Percentiles rank a stretch among this genome's conserved stretches.
phyloP scores from a whole-genome alignment of 2,329 filamentous ascomycete species.

The Fusarium bulbicola region DNA sequence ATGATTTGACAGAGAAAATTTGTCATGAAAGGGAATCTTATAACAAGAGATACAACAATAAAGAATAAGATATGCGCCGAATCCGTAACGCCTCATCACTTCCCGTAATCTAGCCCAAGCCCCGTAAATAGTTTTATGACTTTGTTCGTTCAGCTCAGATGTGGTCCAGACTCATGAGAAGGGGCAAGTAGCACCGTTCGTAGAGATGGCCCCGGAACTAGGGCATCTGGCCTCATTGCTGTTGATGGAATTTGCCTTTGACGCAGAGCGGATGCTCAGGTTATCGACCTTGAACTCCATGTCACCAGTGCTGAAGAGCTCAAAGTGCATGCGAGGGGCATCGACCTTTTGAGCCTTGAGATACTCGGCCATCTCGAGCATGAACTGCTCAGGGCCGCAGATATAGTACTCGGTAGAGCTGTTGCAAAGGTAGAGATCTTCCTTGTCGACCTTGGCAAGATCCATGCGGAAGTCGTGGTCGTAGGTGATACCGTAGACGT shows the following conservation, averaged over 20 bases:
- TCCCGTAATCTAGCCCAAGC: constrained; percentile 1
- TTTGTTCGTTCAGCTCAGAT: background rate
- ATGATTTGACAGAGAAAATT: background rate
- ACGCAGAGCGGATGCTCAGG: constrained; percentile 41
- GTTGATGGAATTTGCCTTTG: constrained; percentile 20
- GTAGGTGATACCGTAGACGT: constrained; percentile 55
- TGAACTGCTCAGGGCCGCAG: constrained; percentile 64
- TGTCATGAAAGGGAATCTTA: constrained; percentile 16
- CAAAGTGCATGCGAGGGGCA: constrained; percentile 53
- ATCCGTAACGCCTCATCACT: constrained; percentile 28
- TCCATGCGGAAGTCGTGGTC: constrained; percentile 56
- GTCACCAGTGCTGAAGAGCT: constrained; percentile 59
- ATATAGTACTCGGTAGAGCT: constrained; percentile 62
- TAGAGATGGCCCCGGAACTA: constrained; percentile 27
- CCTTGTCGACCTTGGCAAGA: constrained; percentile 53
- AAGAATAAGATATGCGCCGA: constrained; percentile 6
- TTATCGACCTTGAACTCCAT: constrained; percentile 49
- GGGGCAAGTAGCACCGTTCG: constrained; percentile 20
- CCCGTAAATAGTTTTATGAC: background rate
- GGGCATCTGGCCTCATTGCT: constrained; percentile 27
- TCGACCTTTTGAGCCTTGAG: constrained; percentile 53
- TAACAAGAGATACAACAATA: background rate
- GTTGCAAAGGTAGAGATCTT: constrained; percentile 57
- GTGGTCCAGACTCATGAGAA: constrained; percentile 17
- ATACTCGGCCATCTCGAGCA: constrained; percentile 59